Conservation (phyloP, 257 asterid species). For the Salvia rosmarinus region DNA sequence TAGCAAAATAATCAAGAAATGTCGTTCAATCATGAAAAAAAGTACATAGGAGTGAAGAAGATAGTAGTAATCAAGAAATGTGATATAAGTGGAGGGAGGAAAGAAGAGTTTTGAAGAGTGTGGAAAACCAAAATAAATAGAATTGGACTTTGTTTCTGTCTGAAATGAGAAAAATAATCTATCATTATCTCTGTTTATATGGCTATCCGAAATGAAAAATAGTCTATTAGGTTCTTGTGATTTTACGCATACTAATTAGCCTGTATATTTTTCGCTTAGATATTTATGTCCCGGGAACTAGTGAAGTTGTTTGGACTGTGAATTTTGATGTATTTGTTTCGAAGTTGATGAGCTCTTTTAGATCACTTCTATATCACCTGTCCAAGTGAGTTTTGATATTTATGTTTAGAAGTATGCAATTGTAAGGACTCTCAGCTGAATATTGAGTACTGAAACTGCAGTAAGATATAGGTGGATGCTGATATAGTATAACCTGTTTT, state of each 20-base stretch:
- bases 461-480: too few species aligned
- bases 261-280: neutral
- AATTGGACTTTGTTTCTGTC: neutral
- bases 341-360: neutral
- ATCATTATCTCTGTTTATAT: neutral
- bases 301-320: slow-evolving; percentile 15
- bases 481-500: too few species aligned
- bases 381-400: neutral
- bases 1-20: neutral
- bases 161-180: neutral
- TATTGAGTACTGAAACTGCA: neutral
- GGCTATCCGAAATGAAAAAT: neutral
- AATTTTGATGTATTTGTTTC: slow-evolving; percentile 1
- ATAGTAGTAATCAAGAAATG: neutral
- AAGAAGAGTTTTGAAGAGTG: neutral
- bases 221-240: neutral
- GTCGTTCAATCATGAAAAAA: slow-evolving; percentile 16
- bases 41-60: neutral
- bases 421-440: neutral
- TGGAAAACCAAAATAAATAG: neutral
- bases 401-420: neutral
- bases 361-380: neutral
- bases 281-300: slow-evolving; percentile 11
- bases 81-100: neutral
- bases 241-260: neutral